Base-by-base conservation (phyloP, 2,329 filamentous ascomycete genomes). In the Fusarium liriodendri region DNA sequence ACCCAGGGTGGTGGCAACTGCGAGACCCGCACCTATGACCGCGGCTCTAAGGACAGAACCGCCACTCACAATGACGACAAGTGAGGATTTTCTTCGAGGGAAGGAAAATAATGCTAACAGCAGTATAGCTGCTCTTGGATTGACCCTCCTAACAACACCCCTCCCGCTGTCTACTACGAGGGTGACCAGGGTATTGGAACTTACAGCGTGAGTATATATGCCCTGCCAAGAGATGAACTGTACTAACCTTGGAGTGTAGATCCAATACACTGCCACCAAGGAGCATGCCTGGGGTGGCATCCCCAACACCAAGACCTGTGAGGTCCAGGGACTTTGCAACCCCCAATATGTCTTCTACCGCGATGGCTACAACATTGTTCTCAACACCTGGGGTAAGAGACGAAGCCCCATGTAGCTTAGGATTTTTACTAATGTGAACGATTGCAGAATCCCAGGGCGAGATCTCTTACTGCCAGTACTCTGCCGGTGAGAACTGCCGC, bases 201-300 rank as follows among this genome's bases (percentile, higher is more conserved):
- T 25, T 64, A 64, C 61, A 64, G 61, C 25, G 61, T 64, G 29
- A 33, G 61, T 29, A 16, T 9, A 27, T 6, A 5, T 25, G 6
- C 6, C 6, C n/a, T 10, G 25, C 7, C 10, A 22, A 32, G 29
- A 18, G 10, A 25, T 3, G n/a, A 45, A 20, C 10, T 52, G 3
- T 1, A 20, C 16, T 57, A 29, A 58, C 14, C 11, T 33, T 14
- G 4, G 22, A 16, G 16, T 13, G 13, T 35, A 64, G 62, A 57
- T 64, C 20, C 52, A 64, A 64, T 64, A 64, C 62, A 64, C 62
- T 2, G 62, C 62, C 16, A 64, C 62, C 52, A 64, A 58, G 52
- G 62, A 64, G 29, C 62, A 64, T 32, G 50, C 62, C 27, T 64
- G 62, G 62, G 37, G 16, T 20, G 62, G 62, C 9, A 55, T 58